Evolutionary conservation across 106 monocot genomes (phyloP), one percentile per base, ranked within the genome.

Genomic region (Allium cepa): DNA sequence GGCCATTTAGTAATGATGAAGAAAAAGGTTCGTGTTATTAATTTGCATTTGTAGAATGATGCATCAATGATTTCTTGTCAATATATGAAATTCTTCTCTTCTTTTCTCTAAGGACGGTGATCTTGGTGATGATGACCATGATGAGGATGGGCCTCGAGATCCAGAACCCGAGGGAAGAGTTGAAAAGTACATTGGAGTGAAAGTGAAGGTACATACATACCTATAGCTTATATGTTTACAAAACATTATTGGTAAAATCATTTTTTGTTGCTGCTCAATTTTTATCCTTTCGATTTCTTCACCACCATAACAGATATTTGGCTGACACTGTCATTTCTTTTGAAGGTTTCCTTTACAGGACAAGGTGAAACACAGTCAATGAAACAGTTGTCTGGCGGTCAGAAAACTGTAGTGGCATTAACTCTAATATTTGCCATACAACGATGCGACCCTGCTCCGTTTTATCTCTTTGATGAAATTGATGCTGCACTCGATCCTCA

Each of bases 281-380:
- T 4, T 5, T 36, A 5, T 5, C 36, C 36, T 36, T 36, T 36
- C 36, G 36, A 36, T 5, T 36, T 36, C 36, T 36, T 36, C 36
- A 5, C 5, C 36, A 36, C 36, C 36, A 36, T 36, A 36, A 36
- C 36, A 36, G 36, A 22, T 13, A 49, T 48, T 16, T 57, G 47
- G 66, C 28, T 53, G 14, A 52, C 27, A 8, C 26, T 4, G 22
- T 53, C 9, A 8, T 50, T 59, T 56, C 61, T 60, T 26, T 53
- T 57, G 12, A 74, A 99, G 99, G 99, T 99, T 65, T 99, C 99
- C 11, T 99, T 99, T 70, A 99, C 99, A 63, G 99, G 93, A 58
- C 93, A 93, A 90, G 93, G 99, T 58, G 93, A 99, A 72, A 99
- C 99, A 61, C 99, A 93, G 64, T 99, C 90, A 13, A 99, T 99